Evolutionary conservation across 441 rosid species (phyloP).

Genomic region (Euphorbia celastroides): DNA sequence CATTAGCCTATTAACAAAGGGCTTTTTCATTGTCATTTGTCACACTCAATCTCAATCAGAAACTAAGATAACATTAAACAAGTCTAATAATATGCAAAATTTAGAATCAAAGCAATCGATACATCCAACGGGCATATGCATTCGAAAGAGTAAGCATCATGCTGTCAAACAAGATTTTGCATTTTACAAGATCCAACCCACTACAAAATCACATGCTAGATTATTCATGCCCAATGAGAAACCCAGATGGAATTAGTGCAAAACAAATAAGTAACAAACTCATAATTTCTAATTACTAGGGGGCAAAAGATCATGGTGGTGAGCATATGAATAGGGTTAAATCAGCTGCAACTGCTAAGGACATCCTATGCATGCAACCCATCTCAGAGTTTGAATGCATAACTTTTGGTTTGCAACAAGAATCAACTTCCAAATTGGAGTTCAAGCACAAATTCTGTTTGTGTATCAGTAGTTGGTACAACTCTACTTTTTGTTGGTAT

Average conservation of each 20-base stretch:
- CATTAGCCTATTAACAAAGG: background rate
- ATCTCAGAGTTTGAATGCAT: background rate
- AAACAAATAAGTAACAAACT: too few relatives aligned
- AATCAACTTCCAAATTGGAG: background rate
- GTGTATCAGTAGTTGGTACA: background rate
- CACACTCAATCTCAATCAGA: background rate
- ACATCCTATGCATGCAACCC: background rate
- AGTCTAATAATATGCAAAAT: background rate
- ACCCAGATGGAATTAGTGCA: too few relatives aligned
- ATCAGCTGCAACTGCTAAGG: background rate
- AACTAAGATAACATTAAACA: background rate
- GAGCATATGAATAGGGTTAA: background rate
- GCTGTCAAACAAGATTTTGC: background rate
- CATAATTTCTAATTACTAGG: too few relatives aligned
- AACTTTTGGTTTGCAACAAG: background rate
- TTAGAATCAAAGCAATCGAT: too few relatives aligned
- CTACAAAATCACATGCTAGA: background rate
- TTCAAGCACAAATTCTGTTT: background rate
- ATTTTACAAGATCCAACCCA: background rate
- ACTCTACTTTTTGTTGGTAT: background rate
- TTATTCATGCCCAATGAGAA: too few relatives aligned
- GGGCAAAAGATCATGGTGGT: background rate
- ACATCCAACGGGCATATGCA: background rate
- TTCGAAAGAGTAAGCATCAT: background rate
- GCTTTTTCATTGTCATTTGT: background rate